A percentile compares a stretch with the other conserved stretches of the same genome.
Evolutionary conservation across 306 rosid species (phyloP).

Genomic region (Clitoria ternatea): DNA sequence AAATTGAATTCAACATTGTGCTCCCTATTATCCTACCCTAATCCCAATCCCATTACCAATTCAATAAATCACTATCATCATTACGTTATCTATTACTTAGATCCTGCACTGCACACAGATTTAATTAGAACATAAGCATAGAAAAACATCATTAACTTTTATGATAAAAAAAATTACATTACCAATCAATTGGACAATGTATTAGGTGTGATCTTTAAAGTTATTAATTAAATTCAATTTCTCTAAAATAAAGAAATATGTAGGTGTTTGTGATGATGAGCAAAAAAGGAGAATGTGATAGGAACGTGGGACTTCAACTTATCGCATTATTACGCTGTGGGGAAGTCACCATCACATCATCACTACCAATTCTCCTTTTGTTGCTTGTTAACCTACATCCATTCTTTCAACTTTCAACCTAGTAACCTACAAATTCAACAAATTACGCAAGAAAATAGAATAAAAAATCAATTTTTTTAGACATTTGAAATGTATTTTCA

Average conservation of each 20-base stretch:
- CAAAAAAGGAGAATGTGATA: not conserved
- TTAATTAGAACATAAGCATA: too few relatives aligned
- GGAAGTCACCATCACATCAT: not conserved
- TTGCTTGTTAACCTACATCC: constrained; percentile 20
- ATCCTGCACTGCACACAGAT: not conserved
- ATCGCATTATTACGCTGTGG: constrained; percentile 9
- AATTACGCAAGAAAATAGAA: not conserved
- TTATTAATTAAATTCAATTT: too few relatives aligned
- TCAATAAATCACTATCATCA: not conserved
- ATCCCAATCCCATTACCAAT: not conserved
- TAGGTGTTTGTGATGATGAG: too few relatives aligned
- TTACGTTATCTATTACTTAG: not conserved
- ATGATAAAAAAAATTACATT: too few relatives aligned
- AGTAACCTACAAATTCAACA: not conserved
- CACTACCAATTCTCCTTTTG: constrained; percentile 6
- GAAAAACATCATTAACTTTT: too few relatives aligned
- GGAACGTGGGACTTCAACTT: not conserved
- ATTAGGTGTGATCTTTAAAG: too few relatives aligned
- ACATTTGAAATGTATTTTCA: not conserved
- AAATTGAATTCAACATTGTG: not conserved
- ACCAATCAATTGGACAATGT: too few relatives aligned
- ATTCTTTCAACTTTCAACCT: not conserved
- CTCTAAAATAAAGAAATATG: too few relatives aligned
- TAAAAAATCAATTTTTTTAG: not conserved
- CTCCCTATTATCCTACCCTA: not conserved